Conservation (phyloP, 2,329 filamentous ascomycete species). For the Dactylellina leptospora region DNA sequence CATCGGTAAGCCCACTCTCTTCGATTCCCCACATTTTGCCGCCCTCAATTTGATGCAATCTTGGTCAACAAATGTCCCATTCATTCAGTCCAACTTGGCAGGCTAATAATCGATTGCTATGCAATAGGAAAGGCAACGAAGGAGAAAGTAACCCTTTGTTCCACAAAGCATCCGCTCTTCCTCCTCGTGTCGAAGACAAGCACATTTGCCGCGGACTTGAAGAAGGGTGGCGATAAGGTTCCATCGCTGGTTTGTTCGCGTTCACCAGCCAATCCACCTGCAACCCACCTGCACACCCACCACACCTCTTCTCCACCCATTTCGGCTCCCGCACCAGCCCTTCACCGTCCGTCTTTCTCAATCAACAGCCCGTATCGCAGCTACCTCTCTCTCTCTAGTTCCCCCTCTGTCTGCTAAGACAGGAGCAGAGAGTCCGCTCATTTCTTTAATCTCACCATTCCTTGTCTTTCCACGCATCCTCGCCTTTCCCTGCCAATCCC, state of each 20-base stretch:
- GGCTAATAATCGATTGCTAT: too few relatives aligned
- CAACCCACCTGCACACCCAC: conserved; percentile 12
- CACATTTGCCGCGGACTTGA: conserved; percentile 22
- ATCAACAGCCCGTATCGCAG: background rate
- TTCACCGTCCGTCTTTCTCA: conserved; percentile 7
- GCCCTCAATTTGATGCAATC: conserved; percentile 4
- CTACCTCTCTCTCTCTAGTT: conserved; percentile 10
- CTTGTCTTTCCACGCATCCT: too few relatives aligned
- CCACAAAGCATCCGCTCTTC: too few relatives aligned
- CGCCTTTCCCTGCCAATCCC: background rate
- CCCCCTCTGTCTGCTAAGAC: conserved; percentile 10
- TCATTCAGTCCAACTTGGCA: conserved; percentile 9
- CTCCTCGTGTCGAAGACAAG: too few relatives aligned
- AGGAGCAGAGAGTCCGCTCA: conserved; percentile 21
- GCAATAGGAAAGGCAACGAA: too few relatives aligned
- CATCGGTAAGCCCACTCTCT: conserved; percentile 40
- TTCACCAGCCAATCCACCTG: too few relatives aligned
- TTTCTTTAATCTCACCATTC: conserved; percentile 18
- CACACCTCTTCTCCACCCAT: too few relatives aligned
- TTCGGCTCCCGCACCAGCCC: conserved; percentile 14
- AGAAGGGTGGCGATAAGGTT: conserved; percentile 51
- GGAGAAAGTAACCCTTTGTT: too few relatives aligned
- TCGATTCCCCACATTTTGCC: conserved; percentile 36
- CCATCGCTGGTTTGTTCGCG: conserved; percentile 25
- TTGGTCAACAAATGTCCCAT: conserved; percentile 1